Conservation (phyloP, 2,329 filamentous ascomycete genomes). For the Mycocentrospora acerina region DNA sequence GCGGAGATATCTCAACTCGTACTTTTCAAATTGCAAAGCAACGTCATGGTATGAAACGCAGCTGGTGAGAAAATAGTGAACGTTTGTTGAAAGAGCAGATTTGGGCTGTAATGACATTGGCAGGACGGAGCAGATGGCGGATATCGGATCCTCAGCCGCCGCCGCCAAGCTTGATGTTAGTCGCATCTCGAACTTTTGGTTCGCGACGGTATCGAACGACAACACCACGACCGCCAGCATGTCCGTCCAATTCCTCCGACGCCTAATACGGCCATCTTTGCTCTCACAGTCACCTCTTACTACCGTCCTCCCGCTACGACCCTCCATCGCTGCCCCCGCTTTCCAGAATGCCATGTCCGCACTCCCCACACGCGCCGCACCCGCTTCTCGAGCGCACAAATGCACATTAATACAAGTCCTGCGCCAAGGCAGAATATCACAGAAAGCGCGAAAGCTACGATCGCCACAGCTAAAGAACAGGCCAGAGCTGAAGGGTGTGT, state of each 20-base stretch:
- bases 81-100: no score
- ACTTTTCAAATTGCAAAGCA: no score
- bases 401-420: constrained; percentile 55
- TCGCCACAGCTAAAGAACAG: constrained; percentile 79
- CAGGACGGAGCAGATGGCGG: no score
- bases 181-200: constrained; percentile 17
- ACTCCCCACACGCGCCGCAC: constrained; percentile 38
- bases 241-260: constrained; percentile 43
- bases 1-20: no score
- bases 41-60: no score
- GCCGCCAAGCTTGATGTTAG: no score
- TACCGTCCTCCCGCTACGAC: constrained; percentile 14
- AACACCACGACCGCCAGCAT: constrained; percentile 28
- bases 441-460: constrained; percentile 79
- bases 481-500: constrained; percentile 92
- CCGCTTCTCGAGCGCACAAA: constrained; percentile 40
- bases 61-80: no score
- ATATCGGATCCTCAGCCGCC: no score
- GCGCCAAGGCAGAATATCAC: constrained; percentile 73
- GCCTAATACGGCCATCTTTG: constrained; percentile 40
- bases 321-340: constrained; percentile 21
- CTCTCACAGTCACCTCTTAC: constrained; percentile 18
- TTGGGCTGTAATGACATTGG: no score
- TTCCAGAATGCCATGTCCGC: constrained; percentile 21
- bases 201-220: constrained; percentile 7